phyloP scores from a whole-genome alignment of 2,329 filamentous ascomycete species.

The Aspergillus carbonarius region DNA sequence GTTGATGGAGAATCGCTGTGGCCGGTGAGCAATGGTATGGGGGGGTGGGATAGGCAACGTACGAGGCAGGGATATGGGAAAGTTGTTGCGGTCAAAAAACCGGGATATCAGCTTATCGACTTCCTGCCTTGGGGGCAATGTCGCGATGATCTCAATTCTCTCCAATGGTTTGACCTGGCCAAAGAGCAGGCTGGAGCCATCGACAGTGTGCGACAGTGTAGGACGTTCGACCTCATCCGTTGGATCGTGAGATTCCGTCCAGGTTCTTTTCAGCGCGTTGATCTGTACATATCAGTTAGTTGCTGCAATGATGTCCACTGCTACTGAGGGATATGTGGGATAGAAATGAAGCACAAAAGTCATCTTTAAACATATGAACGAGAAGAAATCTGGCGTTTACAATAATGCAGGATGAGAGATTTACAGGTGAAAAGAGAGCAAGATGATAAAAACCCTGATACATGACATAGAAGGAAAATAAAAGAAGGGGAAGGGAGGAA shows the following conservation, averaged over 20 bases:
- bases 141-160: constrained; percentile 4
- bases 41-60: not conserved
- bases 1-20: constrained; percentile 9
- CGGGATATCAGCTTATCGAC: not conserved
- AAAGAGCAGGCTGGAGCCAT: constrained; percentile 11
- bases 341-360: too few relatives aligned
- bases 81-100: constrained; percentile 6
- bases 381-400: too few relatives aligned
- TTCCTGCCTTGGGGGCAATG: constrained; percentile 5
- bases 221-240: not conserved
- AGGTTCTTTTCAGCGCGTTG: constrained; percentile 7
- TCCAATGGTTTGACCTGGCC: constrained; percentile 8
- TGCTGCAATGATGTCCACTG: too few relatives aligned
- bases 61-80: constrained; percentile 10
- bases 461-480: too few relatives aligned
- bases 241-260: not conserved
- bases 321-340: not conserved
- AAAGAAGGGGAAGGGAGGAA: too few relatives aligned
- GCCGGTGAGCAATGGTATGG: not conserved
- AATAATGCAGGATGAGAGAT: too few relatives aligned
- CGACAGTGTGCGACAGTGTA: not conserved
- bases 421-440: too few relatives aligned
- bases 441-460: too few relatives aligned
- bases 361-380: too few relatives aligned
- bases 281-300: not conserved